These are phyloP conservation scores for Malus fusca DNA, from an alignment of 306 rosid genomes.

Conservation along the genomic window DNA sequence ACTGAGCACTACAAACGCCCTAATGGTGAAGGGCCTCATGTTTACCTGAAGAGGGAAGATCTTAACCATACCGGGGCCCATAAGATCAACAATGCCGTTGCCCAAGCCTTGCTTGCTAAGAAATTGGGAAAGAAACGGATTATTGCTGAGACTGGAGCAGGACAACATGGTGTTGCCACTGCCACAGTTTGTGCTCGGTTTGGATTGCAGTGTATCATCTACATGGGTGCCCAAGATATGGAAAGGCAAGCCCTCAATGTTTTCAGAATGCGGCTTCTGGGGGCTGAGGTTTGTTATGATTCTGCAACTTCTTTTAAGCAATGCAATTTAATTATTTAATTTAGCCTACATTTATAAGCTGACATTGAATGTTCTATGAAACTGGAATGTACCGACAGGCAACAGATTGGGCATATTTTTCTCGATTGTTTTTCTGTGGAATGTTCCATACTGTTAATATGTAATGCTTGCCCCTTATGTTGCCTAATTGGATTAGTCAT, in stretches of 20 bases:
- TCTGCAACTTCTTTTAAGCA: slow-evolving; percentile 3
- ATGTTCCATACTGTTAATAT: background rate
- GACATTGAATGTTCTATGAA: background rate
- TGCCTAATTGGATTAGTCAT: background rate
- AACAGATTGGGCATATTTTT: background rate
- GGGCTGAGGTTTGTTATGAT: slow-evolving; percentile 76
- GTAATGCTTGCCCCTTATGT: background rate
- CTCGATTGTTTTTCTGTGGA: background rate
- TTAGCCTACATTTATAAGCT: background rate
- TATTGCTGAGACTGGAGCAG: slow-evolving; percentile 97
- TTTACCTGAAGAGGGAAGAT: slow-evolving; percentile 96
- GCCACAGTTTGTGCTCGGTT: slow-evolving; percentile 96
- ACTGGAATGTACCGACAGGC: background rate
- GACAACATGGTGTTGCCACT: slow-evolving; percentile 98
- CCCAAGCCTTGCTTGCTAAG: slow-evolving; percentile 93
- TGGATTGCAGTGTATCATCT: slow-evolving; percentile 77
- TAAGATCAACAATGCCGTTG: slow-evolving; percentile 91
- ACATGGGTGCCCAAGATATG: slow-evolving; percentile 99
- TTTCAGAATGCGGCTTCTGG: slow-evolving; percentile 93
- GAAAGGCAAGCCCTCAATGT: slow-evolving; percentile 94
- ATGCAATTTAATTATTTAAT: background rate
- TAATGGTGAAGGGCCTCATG: slow-evolving; percentile 77
- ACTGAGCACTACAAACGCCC: slow-evolving; percentile 76
- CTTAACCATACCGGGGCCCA: slow-evolving; percentile 98
- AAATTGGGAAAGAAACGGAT: slow-evolving; percentile 73